phyloP scores from a whole-genome alignment of 148 eudicot genomes.

The Arctostaphylos glauca region DNA sequence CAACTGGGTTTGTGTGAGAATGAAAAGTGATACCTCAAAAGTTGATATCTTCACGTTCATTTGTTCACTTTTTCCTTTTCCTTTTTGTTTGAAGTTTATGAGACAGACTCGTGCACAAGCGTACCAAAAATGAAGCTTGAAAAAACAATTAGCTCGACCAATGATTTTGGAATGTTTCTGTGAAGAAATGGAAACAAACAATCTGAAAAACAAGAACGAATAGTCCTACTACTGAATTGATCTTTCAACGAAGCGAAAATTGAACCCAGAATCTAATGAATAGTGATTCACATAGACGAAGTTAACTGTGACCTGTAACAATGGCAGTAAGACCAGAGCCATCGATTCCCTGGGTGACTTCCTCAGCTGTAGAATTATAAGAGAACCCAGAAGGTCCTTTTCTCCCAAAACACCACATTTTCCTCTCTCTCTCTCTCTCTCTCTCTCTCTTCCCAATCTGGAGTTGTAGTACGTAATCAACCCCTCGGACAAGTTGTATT shows the following conservation, averaged over 20 bases:
- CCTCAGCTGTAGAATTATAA: constrained; percentile 23
- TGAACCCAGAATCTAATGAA: neutral
- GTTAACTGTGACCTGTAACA: constrained; percentile 27
- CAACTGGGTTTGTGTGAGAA: neutral
- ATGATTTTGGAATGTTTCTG: neutral
- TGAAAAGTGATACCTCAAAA: neutral
- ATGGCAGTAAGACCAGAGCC: constrained; percentile 31
- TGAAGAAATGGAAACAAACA: neutral
- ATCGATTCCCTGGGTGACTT: constrained; percentile 29
- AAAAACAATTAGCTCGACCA: neutral
- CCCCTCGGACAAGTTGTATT: no score
- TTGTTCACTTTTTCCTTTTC: neutral
- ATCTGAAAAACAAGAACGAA: neutral
- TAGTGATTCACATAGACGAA: neutral
- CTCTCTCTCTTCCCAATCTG: neutral
- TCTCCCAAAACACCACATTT: constrained; percentile 22
- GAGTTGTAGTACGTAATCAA: no score
- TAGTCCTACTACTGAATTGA: neutral
- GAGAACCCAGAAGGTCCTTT: constrained; percentile 29
- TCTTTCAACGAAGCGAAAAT: neutral
- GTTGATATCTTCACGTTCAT: neutral
- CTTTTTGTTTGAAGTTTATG: neutral
- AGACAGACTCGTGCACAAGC: neutral
- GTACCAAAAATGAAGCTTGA: neutral
- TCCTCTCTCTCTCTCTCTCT: neutral